Percentiles rank a stretch among this genome's conserved stretches.
Conservation (phyloP, 129 eudicot species). For the Lactuca sativa region DNA sequence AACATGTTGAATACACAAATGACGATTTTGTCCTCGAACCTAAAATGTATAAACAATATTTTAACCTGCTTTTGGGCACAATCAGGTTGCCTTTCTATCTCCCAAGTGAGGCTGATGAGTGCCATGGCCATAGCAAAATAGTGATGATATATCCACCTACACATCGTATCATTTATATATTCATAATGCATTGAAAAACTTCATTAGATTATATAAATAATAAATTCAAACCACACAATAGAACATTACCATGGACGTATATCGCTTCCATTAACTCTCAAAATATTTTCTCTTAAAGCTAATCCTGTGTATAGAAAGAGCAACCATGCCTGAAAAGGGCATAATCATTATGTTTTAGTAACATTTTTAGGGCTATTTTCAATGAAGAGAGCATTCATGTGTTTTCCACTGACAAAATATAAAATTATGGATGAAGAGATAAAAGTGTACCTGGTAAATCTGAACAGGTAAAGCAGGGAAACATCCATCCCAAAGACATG, state of each 20-base stretch:
- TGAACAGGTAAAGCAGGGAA: conserved; percentile 95
- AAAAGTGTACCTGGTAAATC: conserved; percentile 69
- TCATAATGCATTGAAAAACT: neutral
- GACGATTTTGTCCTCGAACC: conserved; percentile 6
- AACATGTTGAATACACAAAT: conserved; percentile 21
- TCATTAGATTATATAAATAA: neutral
- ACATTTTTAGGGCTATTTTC: neutral
- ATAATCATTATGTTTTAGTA: conserved; percentile 15
- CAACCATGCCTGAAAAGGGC: conserved; percentile 81
- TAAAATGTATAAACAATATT: neutral
- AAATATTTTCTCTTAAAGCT: conserved; percentile 91
- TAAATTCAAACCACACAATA: neutral
- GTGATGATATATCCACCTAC: conserved; percentile 99
- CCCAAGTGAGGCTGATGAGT: conserved; percentile 96
- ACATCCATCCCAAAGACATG: conserved; percentile 81
- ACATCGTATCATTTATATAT: conserved; percentile 18
- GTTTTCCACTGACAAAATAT: too few relatives aligned
- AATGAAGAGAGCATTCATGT: too few relatives aligned
- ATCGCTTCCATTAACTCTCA: conserved; percentile 97
- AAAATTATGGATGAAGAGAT: neutral
- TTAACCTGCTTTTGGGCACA: conserved; percentile 84
- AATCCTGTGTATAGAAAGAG: conserved; percentile 87
- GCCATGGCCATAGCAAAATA: conserved; percentile 98
- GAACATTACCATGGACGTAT: conserved; percentile 88
- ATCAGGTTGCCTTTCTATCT: conserved; percentile 78